Percentiles rank a stretch among this genome's conserved stretches.
Conservation (phyloP, 2,329 filamentous ascomycete genomes). For the Xylariaceae sp. region DNA sequence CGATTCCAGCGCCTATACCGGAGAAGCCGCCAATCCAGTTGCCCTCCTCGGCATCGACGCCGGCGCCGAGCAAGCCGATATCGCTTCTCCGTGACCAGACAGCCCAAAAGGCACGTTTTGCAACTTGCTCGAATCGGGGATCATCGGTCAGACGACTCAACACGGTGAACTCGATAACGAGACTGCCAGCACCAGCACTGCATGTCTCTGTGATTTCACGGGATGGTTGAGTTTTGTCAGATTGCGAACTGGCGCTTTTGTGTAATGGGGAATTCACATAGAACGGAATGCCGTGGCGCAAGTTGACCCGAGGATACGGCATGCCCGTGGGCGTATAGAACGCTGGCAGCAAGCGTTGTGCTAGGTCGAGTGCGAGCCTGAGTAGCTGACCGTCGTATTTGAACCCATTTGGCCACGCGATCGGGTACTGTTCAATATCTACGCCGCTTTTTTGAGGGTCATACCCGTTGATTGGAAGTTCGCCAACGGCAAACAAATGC, state of each 20-base stretch:
- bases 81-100: constrained; percentile 86
- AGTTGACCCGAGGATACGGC: constrained; percentile 89
- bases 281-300: constrained; percentile 85
- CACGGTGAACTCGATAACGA: constrained; percentile 89
- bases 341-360: constrained; percentile 76
- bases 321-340: constrained; percentile 89
- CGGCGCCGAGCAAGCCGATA: constrained; percentile 82
- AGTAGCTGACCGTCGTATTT: constrained; percentile 85
- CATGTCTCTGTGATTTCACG: constrained; percentile 90
- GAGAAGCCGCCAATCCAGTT: constrained; percentile 83
- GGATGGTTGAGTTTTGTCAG: constrained; percentile 35
- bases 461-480: constrained; percentile 81
- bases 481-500: constrained; percentile 86
- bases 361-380: constrained; percentile 82
- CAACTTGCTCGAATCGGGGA: constrained; percentile 77
- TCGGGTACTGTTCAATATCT: constrained; percentile 46
- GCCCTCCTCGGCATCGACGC: constrained; percentile 86
- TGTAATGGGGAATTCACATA: constrained; percentile 82
- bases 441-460: constrained; percentile 43
- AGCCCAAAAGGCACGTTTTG: constrained; percentile 92
- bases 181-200: constrained; percentile 90
- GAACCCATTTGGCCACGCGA: constrained; percentile 70
- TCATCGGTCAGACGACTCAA: constrained; percentile 85
- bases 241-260: constrained; percentile 42
- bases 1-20: constrained; percentile 93